Base-by-base conservation (phyloP, 2,329 filamentous ascomycete species). In the Nannizzia gypsea region DNA sequence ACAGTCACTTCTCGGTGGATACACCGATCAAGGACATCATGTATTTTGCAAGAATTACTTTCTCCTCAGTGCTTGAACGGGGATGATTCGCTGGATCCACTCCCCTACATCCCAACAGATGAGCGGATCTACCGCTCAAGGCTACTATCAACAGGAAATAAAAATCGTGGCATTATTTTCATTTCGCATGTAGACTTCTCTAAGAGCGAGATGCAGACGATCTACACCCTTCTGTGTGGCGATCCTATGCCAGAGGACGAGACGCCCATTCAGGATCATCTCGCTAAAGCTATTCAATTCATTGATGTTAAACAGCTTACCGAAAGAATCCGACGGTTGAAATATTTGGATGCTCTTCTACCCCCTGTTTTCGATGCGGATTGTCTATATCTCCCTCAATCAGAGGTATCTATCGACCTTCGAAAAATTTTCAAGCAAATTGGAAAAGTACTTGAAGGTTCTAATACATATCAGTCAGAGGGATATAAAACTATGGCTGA, bases 101-200 rank as follows among this genome's bases (percentile, higher is more conserved):
- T 26, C 4, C 48, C 48, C 13, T 52, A 52, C 28, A 28, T 11
- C 26, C 15, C 15, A 6, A 5, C 26, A 22, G 48, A 31, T 36
- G 9, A 36, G 4, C 9, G 31, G 8, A 13, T 36, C 9, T 11
- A 36, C 31, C 31, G 9, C 31, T 13, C 31, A 36, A 36, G 31
- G 31, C 9, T 36, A 36, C 31, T 36, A 11, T 11, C 1, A 11
- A 8, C 9, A 13, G 9, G 13, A 8, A 36, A 36, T 13, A 8
- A 36, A 13, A 3, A 36, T 6, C 1, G 8, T 11, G 13, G 31
- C 31, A 11, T 36, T 11, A 36, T 70, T 8, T 36, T 36, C 31
- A 36, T 70, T 8, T 54, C 67, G 9, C 69, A 71, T 62, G 63
- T 67, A 42, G 66, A 69, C 50, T 69, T 71, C 52, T 64, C 65